Base-by-base conservation (phyloP, 768 basidiomycete genomes). In the Krasilnikovozyma curviuscula region DNA sequence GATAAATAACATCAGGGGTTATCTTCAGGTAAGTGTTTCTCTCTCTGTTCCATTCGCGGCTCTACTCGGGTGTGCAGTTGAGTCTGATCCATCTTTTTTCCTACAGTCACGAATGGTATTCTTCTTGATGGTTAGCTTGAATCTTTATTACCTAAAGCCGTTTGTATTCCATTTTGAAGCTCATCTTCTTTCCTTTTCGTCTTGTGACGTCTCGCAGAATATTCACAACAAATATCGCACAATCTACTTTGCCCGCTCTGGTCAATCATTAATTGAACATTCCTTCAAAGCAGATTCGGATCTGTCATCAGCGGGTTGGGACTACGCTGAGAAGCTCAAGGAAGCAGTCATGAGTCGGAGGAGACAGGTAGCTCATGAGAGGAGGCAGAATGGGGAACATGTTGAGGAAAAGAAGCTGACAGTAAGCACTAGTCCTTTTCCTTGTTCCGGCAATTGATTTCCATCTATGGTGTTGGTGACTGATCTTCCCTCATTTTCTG, bases 281-380 rank as follows among this genome's bases (percentile, higher is more conserved):
- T 97, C 91, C 5, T 97, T 89, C 71, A 91, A 89, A 67, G 89
- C 93, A 31, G 93, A 98, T 60, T 86, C 89, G 1, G 91, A 97
- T 63, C 73, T 98, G 9, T 93, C 89, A 2, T 81, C 83, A 3
- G 79, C 78, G 0, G 93, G 93, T 3, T 86, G 85, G 83, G 88
- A 93, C 51, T 98, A 98, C 55, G 79, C 89, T 2, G 81, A 84
- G 55, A 73, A 71, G 33, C 69, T 98, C 51, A 86, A 81, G 57
- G 83, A 93, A 35, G 91, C 91, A 53, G 81, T 98, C 18, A 69
- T 83, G 7, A 77, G 85, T 35, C 73, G 86, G 39, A 74, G 89
- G 27, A 74, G 77, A 21, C 82, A 81, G 62, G 71, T 76, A 12
- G 68, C 82, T 14, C 76, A 83, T 59, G 74, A 79, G 53, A 73